Percentiles rank a stretch among this genome's conserved stretches.
Conservation (phyloP, 1,139 yeast species). For the Nadsonia starkeyi-henricii region DNA sequence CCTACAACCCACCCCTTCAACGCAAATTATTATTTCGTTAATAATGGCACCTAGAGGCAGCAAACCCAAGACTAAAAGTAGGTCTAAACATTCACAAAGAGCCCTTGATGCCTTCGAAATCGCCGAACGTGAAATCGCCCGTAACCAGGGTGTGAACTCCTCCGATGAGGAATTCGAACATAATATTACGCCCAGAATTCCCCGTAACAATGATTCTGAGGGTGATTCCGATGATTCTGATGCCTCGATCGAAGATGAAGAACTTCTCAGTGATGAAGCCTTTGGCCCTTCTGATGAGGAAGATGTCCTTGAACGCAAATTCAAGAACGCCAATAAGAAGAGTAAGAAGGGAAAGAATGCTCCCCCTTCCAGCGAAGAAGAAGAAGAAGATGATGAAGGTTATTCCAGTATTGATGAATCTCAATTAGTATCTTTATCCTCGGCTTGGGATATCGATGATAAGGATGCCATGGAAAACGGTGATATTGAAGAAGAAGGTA, state of each 20-base stretch:
- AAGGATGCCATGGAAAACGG: slow-evolving; percentile 18
- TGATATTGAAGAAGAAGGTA: slow-evolving; percentile 13
- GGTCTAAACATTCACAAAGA: slow-evolving; percentile 11
- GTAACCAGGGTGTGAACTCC: slow-evolving; percentile 11
- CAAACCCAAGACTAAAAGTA: slow-evolving; percentile 1
- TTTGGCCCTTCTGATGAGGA: slow-evolving; percentile 24
- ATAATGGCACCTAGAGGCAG: background rate
- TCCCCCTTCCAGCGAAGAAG: slow-evolving; percentile 11
- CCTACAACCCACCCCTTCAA: too few species aligned
- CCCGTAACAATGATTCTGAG: slow-evolving; percentile 8
- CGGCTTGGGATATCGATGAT: slow-evolving; percentile 81
- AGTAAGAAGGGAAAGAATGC: slow-evolving; percentile 6
- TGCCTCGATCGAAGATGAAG: slow-evolving; percentile 28
- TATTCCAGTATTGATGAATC: slow-evolving; percentile 47
- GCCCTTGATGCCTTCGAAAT: slow-evolving; percentile 37
- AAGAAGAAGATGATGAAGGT: slow-evolving; percentile 27
- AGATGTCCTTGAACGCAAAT: slow-evolving; percentile 13
- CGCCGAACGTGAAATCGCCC: slow-evolving; percentile 28
- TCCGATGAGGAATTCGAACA: slow-evolving; percentile 8
- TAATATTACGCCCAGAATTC: background rate
- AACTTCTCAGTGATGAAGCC: slow-evolving; percentile 32
- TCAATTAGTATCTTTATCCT: slow-evolving; percentile 62
- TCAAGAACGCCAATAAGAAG: slow-evolving; percentile 10
- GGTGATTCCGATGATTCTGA: slow-evolving; percentile 14
- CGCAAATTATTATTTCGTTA: background rate